phyloP scores from a whole-genome alignment of 2,329 filamentous ascomycete species.

The Phaeosphaeriaceae sp. region DNA sequence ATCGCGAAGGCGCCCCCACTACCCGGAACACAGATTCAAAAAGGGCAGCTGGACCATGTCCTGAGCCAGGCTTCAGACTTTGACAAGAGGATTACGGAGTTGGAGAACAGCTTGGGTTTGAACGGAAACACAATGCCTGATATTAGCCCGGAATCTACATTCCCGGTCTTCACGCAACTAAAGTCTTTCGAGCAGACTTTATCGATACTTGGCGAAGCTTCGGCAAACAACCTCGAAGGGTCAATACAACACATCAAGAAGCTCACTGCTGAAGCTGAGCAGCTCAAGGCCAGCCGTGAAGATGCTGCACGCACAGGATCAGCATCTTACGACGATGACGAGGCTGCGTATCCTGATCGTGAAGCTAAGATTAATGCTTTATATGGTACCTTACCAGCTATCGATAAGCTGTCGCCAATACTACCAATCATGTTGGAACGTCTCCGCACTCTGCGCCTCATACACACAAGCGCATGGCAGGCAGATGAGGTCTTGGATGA shows the following conservation, averaged over 20 bases:
- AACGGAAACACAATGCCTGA: constrained; percentile 72
- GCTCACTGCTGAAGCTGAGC: constrained; percentile 75
- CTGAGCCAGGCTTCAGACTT: constrained; percentile 86
- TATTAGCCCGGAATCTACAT: constrained; percentile 56
- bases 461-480: constrained; percentile 86
- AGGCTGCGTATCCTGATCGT: constrained; percentile 67
- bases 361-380: constrained; percentile 88
- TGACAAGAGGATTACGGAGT: constrained; percentile 76
- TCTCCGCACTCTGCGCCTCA: constrained; percentile 78
- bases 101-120: constrained; percentile 84
- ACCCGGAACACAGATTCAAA: constrained; percentile 42
- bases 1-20: constrained; percentile 41
- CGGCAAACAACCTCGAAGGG: constrained; percentile 74
- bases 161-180: constrained; percentile 81
- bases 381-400: constrained; percentile 85
- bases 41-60: constrained; percentile 60
- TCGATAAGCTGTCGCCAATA: constrained; percentile 84
- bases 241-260: constrained; percentile 73
- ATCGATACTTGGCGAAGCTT: constrained; percentile 74
- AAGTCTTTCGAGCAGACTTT: constrained; percentile 83
- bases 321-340: constrained; percentile 17
- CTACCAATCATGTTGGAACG: constrained; percentile 86
- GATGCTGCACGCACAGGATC: constrained; percentile 29
- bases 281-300: constrained; percentile 64
- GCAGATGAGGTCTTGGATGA: constrained; percentile 79